Evolutionary conservation across 108 stramenopile genomes (phyloP).

Genomic region (Pelagomonas calceolata): DNA sequence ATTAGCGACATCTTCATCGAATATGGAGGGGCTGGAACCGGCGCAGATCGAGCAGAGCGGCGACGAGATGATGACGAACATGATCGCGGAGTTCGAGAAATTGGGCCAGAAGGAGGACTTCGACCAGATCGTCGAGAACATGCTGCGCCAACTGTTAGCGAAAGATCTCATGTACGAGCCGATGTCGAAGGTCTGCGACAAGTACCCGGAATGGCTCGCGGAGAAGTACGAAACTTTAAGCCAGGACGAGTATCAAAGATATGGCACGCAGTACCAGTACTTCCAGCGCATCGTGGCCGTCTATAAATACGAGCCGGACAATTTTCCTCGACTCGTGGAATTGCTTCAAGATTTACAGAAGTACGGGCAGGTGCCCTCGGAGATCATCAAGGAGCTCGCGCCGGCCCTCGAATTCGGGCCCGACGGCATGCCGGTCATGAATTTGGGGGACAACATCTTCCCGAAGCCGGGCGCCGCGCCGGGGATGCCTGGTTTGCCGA

Average conservation of each 20-base stretch:
- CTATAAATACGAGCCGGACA: constrained; percentile 85
- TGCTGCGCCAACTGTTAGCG: constrained; percentile 75
- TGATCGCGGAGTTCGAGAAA: constrained; percentile 58
- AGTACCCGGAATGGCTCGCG: constrained; percentile 85
- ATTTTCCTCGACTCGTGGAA: constrained; percentile 67
- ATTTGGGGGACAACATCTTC: constrained; percentile 18
- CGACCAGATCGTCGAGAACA: constrained; percentile 71
- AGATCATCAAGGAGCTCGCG: constrained; percentile 89
- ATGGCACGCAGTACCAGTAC: constrained; percentile 69
- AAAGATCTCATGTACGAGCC: constrained; percentile 93
- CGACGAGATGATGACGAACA: constrained; percentile 56
- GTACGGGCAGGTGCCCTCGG: constrained; percentile 86
- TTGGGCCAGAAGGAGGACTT: constrained; percentile 56
- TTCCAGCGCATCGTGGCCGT: constrained; percentile 73
- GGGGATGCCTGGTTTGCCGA: constrained; percentile 7
- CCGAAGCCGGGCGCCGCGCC: constrained; percentile 3
- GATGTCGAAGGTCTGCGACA: constrained; percentile 61
- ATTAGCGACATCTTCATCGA: constrained; percentile 21
- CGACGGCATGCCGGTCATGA: constrained; percentile 84
- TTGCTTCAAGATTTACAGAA: constrained; percentile 83
- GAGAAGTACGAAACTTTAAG: constrained; percentile 39
- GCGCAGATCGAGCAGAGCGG: constrained; percentile 41
- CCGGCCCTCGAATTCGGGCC: constrained; percentile 85
- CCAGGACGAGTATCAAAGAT: constrained; percentile 52
- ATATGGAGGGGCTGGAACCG: constrained; percentile 40